Evolutionary conservation across 179 eudicot species (phyloP), one percentile per base, ranked within the genome.

Genomic region (Drosera spatulata): DNA sequence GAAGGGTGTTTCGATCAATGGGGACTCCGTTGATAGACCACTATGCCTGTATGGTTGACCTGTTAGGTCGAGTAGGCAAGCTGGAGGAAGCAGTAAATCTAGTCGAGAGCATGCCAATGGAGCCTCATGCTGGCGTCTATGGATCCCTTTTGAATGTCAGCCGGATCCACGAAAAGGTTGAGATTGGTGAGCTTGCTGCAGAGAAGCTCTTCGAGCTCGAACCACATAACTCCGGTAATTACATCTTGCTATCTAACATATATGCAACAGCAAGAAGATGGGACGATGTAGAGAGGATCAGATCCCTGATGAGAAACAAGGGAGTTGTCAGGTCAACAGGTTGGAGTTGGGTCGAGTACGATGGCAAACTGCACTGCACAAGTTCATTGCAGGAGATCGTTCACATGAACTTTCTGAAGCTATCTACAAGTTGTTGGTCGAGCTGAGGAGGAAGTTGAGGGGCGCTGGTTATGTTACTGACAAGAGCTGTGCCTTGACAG

Each of bases 11-110:
- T 64, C 72, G 69, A 48, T 80, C 75, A 11, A 85, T 85, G 11
- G 63, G 53, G 15, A 44, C 53, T 57, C 84, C 84, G 46, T 77
- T 81, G 42, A 67, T 73, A 40, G 86, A 83, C 51, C 88, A 85
- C 59, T 83, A 83, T 54, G 86, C 86, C 10, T 85, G 88, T 70
- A 80, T 85, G 80, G 79, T 85, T 55, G 93, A 85, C 74, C 74
- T 85, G 63, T 73, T 83, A 45, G 85, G 88, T 15, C 70, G 88
- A 13, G 73, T 70, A 46, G 93, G 93, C 8, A 56, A 79, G 66
- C 66, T 85, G 5, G 82, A 83, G 45, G 84, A 83, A 72, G 88
- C 94, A 39, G 61, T 67, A 59, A 58, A 60, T 41, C 46, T 80
- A 53, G 58, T 83, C 2, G 74, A 75, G 6, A 73, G 51, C 55